Base-by-base conservation (phyloP, 1,139 yeast genomes). In the Arxiozyma heterogenica region DNA sequence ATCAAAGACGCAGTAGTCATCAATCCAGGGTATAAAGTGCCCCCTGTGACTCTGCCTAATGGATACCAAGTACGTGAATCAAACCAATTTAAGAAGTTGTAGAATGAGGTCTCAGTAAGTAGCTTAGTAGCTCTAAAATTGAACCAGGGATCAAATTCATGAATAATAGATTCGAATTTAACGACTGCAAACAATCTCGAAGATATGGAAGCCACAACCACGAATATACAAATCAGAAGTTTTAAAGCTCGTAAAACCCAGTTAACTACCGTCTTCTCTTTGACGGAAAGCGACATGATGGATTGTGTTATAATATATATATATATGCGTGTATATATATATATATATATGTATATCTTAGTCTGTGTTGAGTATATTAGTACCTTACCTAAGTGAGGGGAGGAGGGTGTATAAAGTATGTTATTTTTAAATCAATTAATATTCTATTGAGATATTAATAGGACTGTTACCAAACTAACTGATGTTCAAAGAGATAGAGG, bases 41-140 rank as follows among this genome's bases (percentile, higher is more conserved):
- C 99, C 61, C 99, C 99, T 15, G 98, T 93, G 64, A 94, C 98
- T 73, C 99, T 82, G 21, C 99, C 99, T 59, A 94, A 77, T 22
- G 99, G 99, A 70, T 94, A 94, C 99, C 99, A 94, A 30, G 98
- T 93, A 67, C 96, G 81, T 71, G 93, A 97, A 70, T 94, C 99
- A 66, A 94, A 94, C 98, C 98, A 94, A 70, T 94, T 94, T 69
- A 93, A 78, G 66, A 94, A 94, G 60, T 90, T 93, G 73, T 90
- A 86, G 71, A 82, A 91, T 5, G 94, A 85, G 68, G 90, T 83
- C 53, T 81, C 75, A 21, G 89, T 95, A 61, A 93, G 78, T 71
- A 90, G 89, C 70, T 87, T 87, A 27, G 98, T 87, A 49, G 98
- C 98, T 63, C 98, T 76, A 75, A 82, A 93, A 71, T 93, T 93